Evolutionary conservation across 2,329 filamentous ascomycete species (phyloP), one percentile per base, ranked within the genome.

Genomic region (Trichoderma guizhouense): DNA sequence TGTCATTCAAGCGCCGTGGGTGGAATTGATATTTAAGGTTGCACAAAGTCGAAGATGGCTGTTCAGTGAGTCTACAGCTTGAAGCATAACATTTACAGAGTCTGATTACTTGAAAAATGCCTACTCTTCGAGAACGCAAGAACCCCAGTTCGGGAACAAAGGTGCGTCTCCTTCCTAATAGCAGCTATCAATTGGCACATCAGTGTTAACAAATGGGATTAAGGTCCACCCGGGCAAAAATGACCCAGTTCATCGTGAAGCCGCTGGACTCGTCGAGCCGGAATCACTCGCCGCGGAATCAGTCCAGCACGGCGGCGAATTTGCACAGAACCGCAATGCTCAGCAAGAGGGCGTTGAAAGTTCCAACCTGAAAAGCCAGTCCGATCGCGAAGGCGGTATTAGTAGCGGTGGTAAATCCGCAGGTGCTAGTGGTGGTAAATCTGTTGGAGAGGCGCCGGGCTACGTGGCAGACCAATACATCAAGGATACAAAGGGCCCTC

Each of bases 251-350:
- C 86, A 85, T 72, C 79, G 83, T 18, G 93, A 96, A 80, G 83
- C 86, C 15, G 83, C 91, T 6, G 93, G 93, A 67, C 77, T 84
- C 30, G 86, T 95, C 1, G 82, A 87, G 58, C 83, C 86, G 15
- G 92, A 92, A 81, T 95, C 92, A 7, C 89, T 97, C 6, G 93
- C 93, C 12, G 91, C 89, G 72, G 91, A 95, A 77, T 96, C 93
- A 0, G 82, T 89, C 72, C 82, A 84, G 61, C 75, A 83, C 26
- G 86, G 86, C 71, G 92, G 92, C 74, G 83, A 80, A 14, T 93
- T 93, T 76, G 83, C 86, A 53, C 79, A 86, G 71, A 92, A 93
- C 81, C 83, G 85, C 28, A 83, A 86, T 73, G 84, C 85, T 21
- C 74, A 74, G 24, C 72, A 77, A 34, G 77, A 77, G 68, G 60